These are phyloP conservation scores for Fusarium pseudograminearum DNA, from an alignment of 2,329 filamentous ascomycete species.

Conservation along the genomic window DNA sequence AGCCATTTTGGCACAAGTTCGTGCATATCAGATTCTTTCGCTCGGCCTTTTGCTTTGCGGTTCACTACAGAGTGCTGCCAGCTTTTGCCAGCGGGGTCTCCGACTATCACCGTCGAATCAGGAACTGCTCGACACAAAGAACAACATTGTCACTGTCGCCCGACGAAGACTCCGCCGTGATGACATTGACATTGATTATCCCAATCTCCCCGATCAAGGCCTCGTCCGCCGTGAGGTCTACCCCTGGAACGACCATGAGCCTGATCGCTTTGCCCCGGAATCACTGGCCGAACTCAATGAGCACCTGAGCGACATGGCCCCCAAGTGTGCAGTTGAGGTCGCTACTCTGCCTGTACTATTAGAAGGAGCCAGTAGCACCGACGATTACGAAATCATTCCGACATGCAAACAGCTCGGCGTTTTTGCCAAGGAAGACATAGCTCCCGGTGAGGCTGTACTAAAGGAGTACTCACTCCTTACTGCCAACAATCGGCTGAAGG, in stretches of 20 bases:
- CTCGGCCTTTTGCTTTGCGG: constrained; percentile 72
- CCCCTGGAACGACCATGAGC: constrained; percentile 75
- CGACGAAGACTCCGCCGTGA: constrained; percentile 61
- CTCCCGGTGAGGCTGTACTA: constrained; percentile 80
- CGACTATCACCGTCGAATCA: constrained; percentile 65
- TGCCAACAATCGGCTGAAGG: constrained; percentile 88
- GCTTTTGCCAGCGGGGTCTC: constrained; percentile 73
- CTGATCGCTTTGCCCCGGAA: constrained; percentile 76
- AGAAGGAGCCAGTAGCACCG: constrained; percentile 63
- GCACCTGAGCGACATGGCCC: constrained; percentile 75
- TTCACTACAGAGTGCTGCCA: constrained; percentile 74
- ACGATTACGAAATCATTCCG: constrained; percentile 62
- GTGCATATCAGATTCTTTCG: constrained; percentile 70
- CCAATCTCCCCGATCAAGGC: constrained; percentile 74
- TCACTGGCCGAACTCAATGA: constrained; percentile 79
- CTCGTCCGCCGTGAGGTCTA: constrained; percentile 78
- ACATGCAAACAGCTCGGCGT: constrained; percentile 85
- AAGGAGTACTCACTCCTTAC: constrained; percentile 88
- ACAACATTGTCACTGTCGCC: constrained; percentile 66
- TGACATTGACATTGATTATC: constrained; percentile 59
- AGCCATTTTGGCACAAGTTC: constrained; percentile 63
- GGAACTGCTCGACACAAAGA: constrained; percentile 66
- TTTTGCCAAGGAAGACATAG: constrained; percentile 86
- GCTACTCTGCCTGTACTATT: constrained; percentile 80
- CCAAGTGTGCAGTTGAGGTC: constrained; percentile 83